Conservation (phyloP, 352 stramenopile genomes). For the Plasmopara viticola region DNA sequence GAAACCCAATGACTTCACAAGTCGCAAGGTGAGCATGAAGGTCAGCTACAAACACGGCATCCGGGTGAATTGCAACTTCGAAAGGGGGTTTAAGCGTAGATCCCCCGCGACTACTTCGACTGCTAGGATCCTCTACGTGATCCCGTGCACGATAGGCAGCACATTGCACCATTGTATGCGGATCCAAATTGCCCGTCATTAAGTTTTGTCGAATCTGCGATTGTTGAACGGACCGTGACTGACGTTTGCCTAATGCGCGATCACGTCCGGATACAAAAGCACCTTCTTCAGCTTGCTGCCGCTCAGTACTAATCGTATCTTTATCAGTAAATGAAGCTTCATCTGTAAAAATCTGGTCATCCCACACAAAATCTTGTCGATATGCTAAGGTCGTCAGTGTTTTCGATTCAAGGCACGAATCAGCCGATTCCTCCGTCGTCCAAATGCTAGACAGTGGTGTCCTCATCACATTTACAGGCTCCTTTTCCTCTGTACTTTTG, state of each 20-base stretch:
- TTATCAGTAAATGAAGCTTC: slow-evolving; percentile 25
- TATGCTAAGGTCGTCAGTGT: slow-evolving; percentile 29
- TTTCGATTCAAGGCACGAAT: slow-evolving; percentile 4
- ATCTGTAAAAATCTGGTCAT: slow-evolving; percentile 55
- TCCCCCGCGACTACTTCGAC: slow-evolving; percentile 33
- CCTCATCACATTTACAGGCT: slow-evolving; percentile 7
- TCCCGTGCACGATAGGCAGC: slow-evolving; percentile 49
- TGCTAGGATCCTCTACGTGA: slow-evolving; percentile 29
- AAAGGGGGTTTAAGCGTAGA: slow-evolving; percentile 72
- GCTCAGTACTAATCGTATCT: slow-evolving; percentile 12
- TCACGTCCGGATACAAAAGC: slow-evolving; percentile 14
- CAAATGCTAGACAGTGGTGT: slow-evolving; percentile 53
- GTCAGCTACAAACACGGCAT: slow-evolving; percentile 88
- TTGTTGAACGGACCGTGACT: slow-evolving; percentile 66
- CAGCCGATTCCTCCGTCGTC: slow-evolving; percentile 25
- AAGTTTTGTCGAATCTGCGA: slow-evolving; percentile 76
- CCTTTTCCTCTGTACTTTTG: slow-evolving; percentile 5
- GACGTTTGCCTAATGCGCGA: slow-evolving; percentile 39
- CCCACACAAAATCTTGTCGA: slow-evolving; percentile 71
- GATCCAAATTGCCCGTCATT: slow-evolving; percentile 63
- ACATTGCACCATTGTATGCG: slow-evolving; percentile 85
- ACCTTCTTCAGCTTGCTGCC: slow-evolving; percentile 17
- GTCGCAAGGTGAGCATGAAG: slow-evolving; percentile 90
- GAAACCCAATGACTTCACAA: slow-evolving; percentile 93
- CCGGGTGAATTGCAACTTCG: slow-evolving; percentile 81